Evolutionary conservation across 805 yeast genomes (phyloP).

Genomic region (Pichia manshurica): DNA sequence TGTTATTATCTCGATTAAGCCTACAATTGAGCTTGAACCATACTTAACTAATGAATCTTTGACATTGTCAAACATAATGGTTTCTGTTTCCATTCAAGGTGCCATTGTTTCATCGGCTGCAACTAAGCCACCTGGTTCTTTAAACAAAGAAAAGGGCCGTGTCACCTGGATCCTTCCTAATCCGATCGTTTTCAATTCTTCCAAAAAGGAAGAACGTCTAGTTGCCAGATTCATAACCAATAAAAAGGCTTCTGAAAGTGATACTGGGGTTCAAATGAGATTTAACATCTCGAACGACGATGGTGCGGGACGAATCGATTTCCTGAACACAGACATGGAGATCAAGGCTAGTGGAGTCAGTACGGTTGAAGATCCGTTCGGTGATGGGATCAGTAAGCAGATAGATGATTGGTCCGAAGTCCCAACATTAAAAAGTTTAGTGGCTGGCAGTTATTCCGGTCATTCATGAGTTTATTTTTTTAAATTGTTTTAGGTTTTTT

Average conservation of each 20-base stretch:
- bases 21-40: constrained; percentile 41
- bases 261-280: constrained; percentile 66
- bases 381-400: constrained; percentile 20
- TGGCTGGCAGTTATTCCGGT: constrained; percentile 46
- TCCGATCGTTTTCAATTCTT: constrained; percentile 34
- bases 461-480: constrained; percentile 19
- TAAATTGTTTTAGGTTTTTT: neutral
- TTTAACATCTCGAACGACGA: constrained; percentile 43
- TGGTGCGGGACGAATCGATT: constrained; percentile 40
- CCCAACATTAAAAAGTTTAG: constrained; percentile 41
- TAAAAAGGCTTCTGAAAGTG: constrained; percentile 64
- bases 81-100: constrained; percentile 57
- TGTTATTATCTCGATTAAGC: constrained; percentile 65
- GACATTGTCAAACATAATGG: constrained; percentile 50
- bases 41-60: constrained; percentile 32
- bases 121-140: constrained; percentile 88
- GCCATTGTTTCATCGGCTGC: constrained; percentile 68
- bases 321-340: constrained; percentile 36
- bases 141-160: constrained; percentile 78
- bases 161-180: constrained; percentile 72
- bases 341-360: constrained; percentile 24
- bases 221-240: constrained; percentile 83
- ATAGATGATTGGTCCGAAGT: constrained; percentile 30
- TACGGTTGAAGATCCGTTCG: constrained; percentile 31
- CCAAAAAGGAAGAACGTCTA: constrained; percentile 52